Base-by-base conservation (phyloP, 306 rosid genomes). In the Biancaea sappan region DNA sequence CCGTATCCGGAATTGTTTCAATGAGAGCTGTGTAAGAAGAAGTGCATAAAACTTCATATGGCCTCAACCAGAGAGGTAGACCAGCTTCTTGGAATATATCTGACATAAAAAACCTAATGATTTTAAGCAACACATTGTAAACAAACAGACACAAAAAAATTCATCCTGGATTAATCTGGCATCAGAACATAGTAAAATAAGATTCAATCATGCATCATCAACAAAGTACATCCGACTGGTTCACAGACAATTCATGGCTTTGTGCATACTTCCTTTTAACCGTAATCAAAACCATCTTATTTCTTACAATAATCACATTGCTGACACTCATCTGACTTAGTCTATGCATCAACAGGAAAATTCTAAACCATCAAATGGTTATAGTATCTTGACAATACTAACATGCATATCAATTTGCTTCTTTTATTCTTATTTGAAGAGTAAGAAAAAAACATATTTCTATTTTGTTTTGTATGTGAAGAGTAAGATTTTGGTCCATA, bases 61-160 rank as follows among this genome's bases (percentile, higher is more conserved):
- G 97, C 41, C 94, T 90, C 84, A 94, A 86, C 98, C 97, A 94
- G 72, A 94, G 91, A 63, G 98, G 97, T 41, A 94, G 90, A 43
- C 97, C 98, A 74, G 98, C 98, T 90, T 94, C 98, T 91, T 94
- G 98, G 78, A 94, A 94, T 85, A 94, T 94, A 84, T 91, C 98
- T 94, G 89, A 80, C 82, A 79, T 76, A 56, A 75, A 77, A 77
- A 79, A 81, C 54, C 78, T 35, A 85, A 74, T 50, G 70, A 74
- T 73, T 59, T 65, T 70, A 74, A 76, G 75, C 60, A 75, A 83
- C 75, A 61, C 13, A 13, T 72, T 62, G 37, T 67, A 53, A 22
- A 53, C 47, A 71, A 80, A 79, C 72, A 78, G 52, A 35, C 76
- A 58, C 34, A 43, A 44, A 68, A 43, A 65, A 59, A 56, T 32